Evolutionary conservation across 73 alveolate genomes (phyloP).

Genomic region (Uronychia binucleata): DNA sequence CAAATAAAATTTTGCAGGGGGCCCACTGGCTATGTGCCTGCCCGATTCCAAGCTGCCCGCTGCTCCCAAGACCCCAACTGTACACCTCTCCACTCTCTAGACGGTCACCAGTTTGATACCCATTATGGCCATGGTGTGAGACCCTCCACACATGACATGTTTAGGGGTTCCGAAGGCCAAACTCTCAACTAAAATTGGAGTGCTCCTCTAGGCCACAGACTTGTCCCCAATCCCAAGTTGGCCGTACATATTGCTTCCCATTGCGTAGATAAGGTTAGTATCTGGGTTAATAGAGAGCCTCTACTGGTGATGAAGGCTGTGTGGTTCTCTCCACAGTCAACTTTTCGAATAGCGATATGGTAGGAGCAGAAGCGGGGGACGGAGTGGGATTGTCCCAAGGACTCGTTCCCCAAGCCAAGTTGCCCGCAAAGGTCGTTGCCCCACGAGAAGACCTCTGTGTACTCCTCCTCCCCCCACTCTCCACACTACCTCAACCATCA

Average conservation of each 20-base stretch:
- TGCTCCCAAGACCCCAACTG: slow-evolving; percentile 70
- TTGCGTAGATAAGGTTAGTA: slow-evolving; percentile 55
- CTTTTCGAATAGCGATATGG: slow-evolving; percentile 42
- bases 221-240: slow-evolving; percentile 70
- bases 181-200: slow-evolving; percentile 63
- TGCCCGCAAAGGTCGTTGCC: slow-evolving; percentile 59
- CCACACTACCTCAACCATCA: too few relatives aligned
- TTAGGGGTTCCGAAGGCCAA: slow-evolving; percentile 53
- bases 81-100: slow-evolving; percentile 62
- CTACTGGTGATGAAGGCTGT: slow-evolving; percentile 60
- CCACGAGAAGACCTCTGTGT: slow-evolving; percentile 69
- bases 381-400: slow-evolving; percentile 10
- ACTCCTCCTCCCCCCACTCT: background rate
- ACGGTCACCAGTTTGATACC: background rate
- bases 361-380: slow-evolving; percentile 62
- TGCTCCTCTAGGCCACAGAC: slow-evolving; percentile 14
- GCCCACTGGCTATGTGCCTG: slow-evolving; percentile 11
- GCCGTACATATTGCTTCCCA: slow-evolving; percentile 77
- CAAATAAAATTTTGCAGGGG: slow-evolving; percentile 26
- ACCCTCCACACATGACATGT: slow-evolving; percentile 58
- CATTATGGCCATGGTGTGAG: slow-evolving; percentile 55
- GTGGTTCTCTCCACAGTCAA: slow-evolving; percentile 77
- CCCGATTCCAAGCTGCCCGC: slow-evolving; percentile 72
- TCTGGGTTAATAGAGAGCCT: background rate
- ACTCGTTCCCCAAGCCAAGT: slow-evolving; percentile 52